Base-by-base conservation (phyloP, 2,329 filamentous ascomycete genomes). In the Pseudovirgaria hyperparasitica region DNA sequence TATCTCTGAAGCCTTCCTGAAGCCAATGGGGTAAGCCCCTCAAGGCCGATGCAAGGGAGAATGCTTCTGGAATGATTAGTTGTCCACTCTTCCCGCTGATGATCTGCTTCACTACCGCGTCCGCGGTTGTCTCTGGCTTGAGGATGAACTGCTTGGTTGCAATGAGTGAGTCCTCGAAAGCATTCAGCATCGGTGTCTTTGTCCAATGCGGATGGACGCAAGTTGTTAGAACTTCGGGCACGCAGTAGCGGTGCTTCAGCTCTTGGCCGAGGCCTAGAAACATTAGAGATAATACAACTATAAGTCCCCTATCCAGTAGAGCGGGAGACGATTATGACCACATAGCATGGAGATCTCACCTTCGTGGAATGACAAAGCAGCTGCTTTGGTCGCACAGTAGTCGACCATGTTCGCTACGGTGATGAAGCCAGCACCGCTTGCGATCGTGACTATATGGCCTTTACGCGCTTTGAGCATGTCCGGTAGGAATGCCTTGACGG, bases 401-500 rank as follows among this genome's bases (percentile, higher is more conserved):
- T 69, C 64, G 7, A 60, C 60, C 34, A 71, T 61, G 16, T 63
- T 57, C 2, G 53, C 57, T 4, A 61, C 35, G 1, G 51, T 49
- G 5, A 66, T 31, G 38, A 64, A 70, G 19, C 60, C 63, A 7
- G 65, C 65, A 40, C 63, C 53, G 31, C 61, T 67, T 3, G 69
- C 67, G 9, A 73, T 55, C 0, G 65, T 69, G 8, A 74, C 54
- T 16, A 73, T 52, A 34, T 72, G 68, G 3, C 69, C 70, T 44
- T 41, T 60, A 30, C 53, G 46, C 11, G 37, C 27, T 3, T 33
- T 27, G 12, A 54, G 40, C 52, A 55, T 55, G 23, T 41, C 39
- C 3, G 52, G 52, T 5, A 55, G 31, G 31, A 55, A 54, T 1
- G 43, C 50, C 17, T 47, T 42, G 24, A 42, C 37, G 1, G 45